phyloP scores from a whole-genome alignment of 495 filamentous ascomycete species.

The Neurospora tetraspora region DNA sequence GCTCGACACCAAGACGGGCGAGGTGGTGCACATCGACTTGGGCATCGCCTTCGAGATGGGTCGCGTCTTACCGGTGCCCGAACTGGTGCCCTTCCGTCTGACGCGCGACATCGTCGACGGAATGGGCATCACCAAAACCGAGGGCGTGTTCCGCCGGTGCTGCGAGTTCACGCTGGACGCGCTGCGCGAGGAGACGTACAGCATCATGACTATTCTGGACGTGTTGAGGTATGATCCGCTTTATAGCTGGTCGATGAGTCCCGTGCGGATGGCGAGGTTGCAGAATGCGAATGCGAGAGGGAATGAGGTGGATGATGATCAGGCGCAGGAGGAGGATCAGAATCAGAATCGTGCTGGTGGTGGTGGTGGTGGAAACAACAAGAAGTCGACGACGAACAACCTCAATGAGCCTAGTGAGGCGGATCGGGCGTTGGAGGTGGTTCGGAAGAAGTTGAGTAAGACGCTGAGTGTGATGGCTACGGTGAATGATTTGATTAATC shows the following conservation, averaged over 20 bases:
- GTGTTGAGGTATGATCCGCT: slow-evolving; percentile 93
- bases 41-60: slow-evolving; percentile 94
- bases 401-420: slow-evolving; percentile 80
- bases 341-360: no score
- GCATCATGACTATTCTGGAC: slow-evolving; percentile 94
- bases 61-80: slow-evolving; percentile 84
- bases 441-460: slow-evolving; percentile 88
- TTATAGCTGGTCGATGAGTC: slow-evolving; percentile 92
- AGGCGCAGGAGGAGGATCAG: slow-evolving; percentile 1
- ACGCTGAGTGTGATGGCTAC: slow-evolving; percentile 88
- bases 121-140: slow-evolving; percentile 91
- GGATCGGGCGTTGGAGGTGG: slow-evolving; percentile 81
- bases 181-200: slow-evolving; percentile 80
- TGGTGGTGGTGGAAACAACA: no score
- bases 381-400: slow-evolving; percentile 30
- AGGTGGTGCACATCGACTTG: slow-evolving; percentile 94
- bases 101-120: slow-evolving; percentile 95
- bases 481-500: slow-evolving; percentile 93
- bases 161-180: slow-evolving; percentile 97
- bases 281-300: slow-evolving; percentile 48
- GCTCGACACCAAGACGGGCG: slow-evolving; percentile 78
- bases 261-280: slow-evolving; percentile 59
- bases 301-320: slow-evolving; percentile 21
- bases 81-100: slow-evolving; percentile 88
- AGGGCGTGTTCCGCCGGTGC: slow-evolving; percentile 91